Percentiles rank a stretch among this genome's conserved stretches.
These are phyloP conservation scores for Cydonia oblonga DNA, from an alignment of 331 rosid genomes.

Conservation along the genomic window DNA sequence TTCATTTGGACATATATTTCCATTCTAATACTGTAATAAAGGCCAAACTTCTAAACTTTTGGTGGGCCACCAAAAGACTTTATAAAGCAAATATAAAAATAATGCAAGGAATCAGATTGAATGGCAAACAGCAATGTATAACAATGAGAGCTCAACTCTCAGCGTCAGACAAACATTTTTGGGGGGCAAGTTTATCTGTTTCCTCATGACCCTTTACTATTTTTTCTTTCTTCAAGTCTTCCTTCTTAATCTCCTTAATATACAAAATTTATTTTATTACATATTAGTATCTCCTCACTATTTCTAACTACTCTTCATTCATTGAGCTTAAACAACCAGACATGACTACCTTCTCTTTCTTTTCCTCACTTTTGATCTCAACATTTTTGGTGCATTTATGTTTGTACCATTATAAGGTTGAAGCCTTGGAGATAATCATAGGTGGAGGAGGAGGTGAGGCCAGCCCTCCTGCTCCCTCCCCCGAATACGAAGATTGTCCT, in stretches of 20 bases:
- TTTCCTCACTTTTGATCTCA: conserved; percentile 11
- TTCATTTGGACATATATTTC: neutral
- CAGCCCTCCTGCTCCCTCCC: conserved; percentile 22
- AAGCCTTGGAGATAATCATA: conserved; percentile 34
- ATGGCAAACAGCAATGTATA: neutral
- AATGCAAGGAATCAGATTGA: neutral
- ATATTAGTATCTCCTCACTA: neutral
- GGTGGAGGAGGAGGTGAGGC: conserved; percentile 50
- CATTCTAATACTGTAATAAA: neutral
- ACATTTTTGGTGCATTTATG: conserved; percentile 10
- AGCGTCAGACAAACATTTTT: neutral
- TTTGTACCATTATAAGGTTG: neutral
- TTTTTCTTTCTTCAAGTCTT: neutral
- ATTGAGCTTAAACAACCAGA: neutral
- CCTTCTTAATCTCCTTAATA: neutral
- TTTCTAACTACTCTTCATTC: neutral
- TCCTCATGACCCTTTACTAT: neutral
- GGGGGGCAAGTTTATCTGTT: neutral
- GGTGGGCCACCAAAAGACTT: neutral
- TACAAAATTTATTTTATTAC: neutral
- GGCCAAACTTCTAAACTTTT: neutral
- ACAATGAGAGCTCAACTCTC: neutral
- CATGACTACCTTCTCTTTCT: conserved; percentile 18
- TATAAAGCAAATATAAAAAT: neutral
- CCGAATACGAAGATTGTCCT: neutral